These are phyloP conservation scores for Colletotrichum sp. DNA, from an alignment of 2,329 filamentous ascomycete species.

Conservation along the genomic window DNA sequence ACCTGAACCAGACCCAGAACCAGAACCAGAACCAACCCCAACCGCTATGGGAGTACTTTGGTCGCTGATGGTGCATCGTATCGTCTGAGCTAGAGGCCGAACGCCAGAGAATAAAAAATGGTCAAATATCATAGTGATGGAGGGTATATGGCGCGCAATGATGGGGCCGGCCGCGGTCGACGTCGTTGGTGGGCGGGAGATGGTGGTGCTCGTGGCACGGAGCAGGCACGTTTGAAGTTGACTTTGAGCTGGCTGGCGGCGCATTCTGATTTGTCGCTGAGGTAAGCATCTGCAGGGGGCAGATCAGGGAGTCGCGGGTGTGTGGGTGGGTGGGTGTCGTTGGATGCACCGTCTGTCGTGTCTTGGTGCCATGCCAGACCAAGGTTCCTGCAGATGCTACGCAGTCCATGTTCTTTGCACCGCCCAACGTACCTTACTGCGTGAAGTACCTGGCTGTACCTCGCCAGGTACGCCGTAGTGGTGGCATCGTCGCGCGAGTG, in stretches of 20 bases:
- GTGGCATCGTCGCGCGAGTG: background rate
- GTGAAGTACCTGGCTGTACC: background rate
- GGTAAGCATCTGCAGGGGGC: conserved; percentile 28
- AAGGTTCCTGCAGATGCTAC: background rate
- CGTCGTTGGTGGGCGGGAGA: conserved; percentile 18
- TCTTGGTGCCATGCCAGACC: background rate
- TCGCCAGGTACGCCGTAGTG: background rate
- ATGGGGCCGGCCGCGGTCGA: conserved; percentile 1
- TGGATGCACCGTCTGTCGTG: background rate
- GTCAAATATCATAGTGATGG: conserved; percentile 8
- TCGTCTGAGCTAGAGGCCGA: background rate
- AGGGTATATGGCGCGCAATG: conserved; percentile 20
- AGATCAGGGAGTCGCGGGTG: background rate
- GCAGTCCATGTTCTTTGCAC: background rate
- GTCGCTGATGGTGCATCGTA: background rate
- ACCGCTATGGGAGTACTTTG: background rate
- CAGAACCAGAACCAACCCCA: background rate
- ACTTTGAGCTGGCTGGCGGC: conserved; percentile 35
- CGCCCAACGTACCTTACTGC: background rate
- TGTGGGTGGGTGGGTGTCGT: conserved; percentile 18
- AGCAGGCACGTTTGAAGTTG: conserved; percentile 44
- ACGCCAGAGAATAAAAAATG: background rate
- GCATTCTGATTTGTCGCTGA: conserved; percentile 32
- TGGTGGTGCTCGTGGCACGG: conserved; percentile 31
- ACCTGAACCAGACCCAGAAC: background rate